Percentiles rank a stretch among this genome's conserved stretches.
Evolutionary conservation across 345 rosid species (phyloP).

Genomic region (Salix brachista): DNA sequence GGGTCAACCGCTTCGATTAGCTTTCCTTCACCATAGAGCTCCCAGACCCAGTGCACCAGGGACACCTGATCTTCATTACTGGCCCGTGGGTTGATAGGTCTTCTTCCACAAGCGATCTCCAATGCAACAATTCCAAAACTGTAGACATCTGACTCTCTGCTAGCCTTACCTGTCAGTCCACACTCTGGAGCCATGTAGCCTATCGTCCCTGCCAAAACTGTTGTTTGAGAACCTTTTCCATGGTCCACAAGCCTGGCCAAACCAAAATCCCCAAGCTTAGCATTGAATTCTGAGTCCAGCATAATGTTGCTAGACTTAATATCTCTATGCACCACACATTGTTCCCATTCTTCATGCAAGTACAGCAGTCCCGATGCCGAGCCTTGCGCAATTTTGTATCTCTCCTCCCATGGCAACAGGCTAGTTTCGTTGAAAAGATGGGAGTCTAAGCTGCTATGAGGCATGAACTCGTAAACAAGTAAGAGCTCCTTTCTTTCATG

Average conservation of each 20-base stretch:
- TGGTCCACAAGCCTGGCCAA: slow-evolving; percentile 30
- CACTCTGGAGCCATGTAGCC: slow-evolving; percentile 38
- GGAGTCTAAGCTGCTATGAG: slow-evolving; percentile 32
- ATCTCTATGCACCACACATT: slow-evolving; percentile 34
- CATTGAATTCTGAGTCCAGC: slow-evolving; percentile 26
- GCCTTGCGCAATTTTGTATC: slow-evolving; percentile 22
- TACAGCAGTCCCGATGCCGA: slow-evolving; percentile 27
- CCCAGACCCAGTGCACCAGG: no score
- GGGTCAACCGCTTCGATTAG: no score
- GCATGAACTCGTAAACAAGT: slow-evolving; percentile 35
- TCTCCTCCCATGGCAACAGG: slow-evolving; percentile 16
- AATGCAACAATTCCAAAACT: slow-evolving; percentile 37
- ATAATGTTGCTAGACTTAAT: slow-evolving; percentile 33
- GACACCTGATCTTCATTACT: no score
- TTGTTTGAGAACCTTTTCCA: slow-evolving; percentile 20
- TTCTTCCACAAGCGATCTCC: slow-evolving; percentile 21
- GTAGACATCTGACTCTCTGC: slow-evolving; percentile 32
- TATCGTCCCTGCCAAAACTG: slow-evolving; percentile 18
- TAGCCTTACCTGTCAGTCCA: slow-evolving; percentile 13
- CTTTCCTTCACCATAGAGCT: no score
- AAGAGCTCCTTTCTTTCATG: slow-evolving; percentile 26
- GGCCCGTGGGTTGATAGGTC: background rate
- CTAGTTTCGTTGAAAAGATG: slow-evolving; percentile 17
- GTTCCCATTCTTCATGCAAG: slow-evolving; percentile 35
- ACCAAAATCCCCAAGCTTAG: slow-evolving; percentile 36